Base-by-base conservation (phyloP, 371 early-diverging fungal species). In the Apophysomyces ossiformis region DNA sequence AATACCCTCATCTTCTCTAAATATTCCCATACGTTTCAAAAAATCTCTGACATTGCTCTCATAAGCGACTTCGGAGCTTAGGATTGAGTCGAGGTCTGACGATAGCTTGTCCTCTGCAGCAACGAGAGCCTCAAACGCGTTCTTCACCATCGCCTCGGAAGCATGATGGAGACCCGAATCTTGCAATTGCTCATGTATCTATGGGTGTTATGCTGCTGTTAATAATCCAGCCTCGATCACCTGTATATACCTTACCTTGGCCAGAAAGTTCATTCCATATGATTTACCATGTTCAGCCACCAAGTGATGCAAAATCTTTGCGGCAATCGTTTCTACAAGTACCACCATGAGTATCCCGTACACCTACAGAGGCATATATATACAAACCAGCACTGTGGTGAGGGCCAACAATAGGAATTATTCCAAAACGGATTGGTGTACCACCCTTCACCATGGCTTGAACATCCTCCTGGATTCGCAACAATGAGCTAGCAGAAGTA, bases 381-480 rank as follows among this genome's bases (percentile, higher is more conserved):
- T 26, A 67, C 73, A 38, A 58, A 78, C 82, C 74, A 26, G 67
- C 50, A 61, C 57, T 57, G 46, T 71, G 62, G 0, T 71, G 59
- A 4, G 84, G 68, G 9, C 72, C 70, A 41, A 91, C 58, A 0
- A 92, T 65, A 0, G 95, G 92, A 16, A 92, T 77, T 8, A 96
- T 9, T 7, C 96, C 96, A 71, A 96, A 92, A 16, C 95, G 87
- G 63, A 97, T 74, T 8, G 96, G 96, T 21, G 94, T 72, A 7
- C 84, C 72, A 12, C 86, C 78, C 64, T 89, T 85, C 13, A 96
- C 74, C 69, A 85, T 86, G 37, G 76, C 69, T 39, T 85, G 44
- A 0, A 90, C 60, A 26, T 91, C 89, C 16, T 86, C 81, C 5
- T 73, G 68, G 4, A 93, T 44, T 5, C 82, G 67, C 37, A 78